These are phyloP conservation scores for Erigeron canadensis DNA, from an alignment of 129 eudicot genomes.

Conservation along the genomic window DNA sequence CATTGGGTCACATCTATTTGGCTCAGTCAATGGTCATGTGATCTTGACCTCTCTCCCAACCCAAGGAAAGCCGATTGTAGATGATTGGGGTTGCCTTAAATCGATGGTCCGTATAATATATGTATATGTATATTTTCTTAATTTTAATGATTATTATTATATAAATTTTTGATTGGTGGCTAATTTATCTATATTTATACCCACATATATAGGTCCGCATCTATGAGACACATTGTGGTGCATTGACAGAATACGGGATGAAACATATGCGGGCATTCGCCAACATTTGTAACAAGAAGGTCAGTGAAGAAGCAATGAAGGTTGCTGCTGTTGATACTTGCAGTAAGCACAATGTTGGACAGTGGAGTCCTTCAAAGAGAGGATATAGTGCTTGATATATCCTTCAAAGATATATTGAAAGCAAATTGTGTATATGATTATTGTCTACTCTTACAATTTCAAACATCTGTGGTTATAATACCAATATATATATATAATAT, in stretches of 20 bases:
- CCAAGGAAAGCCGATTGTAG: constrained; percentile 40
- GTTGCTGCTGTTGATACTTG: constrained; percentile 57
- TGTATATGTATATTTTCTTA: too few relatives aligned
- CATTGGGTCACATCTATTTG: constrained; percentile 57
- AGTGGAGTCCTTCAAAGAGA: constrained; percentile 36
- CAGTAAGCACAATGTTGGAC: constrained; percentile 34
- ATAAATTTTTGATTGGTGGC: too few relatives aligned
- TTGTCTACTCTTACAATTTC: too few relatives aligned
- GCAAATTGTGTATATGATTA: too few relatives aligned
- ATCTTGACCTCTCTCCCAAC: constrained; percentile 32
- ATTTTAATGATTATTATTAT: too few relatives aligned
- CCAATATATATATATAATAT: too few relatives aligned
- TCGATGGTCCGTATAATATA: too few relatives aligned
- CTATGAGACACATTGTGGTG: constrained; percentile 74
- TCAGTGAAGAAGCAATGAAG: constrained; percentile 38
- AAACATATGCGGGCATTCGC: constrained; percentile 88
- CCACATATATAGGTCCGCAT: constrained; percentile 43
- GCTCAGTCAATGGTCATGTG: constrained; percentile 39
- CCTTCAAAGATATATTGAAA: too few relatives aligned
- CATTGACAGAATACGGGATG: constrained; percentile 76
- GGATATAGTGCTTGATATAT: constrained; percentile 64
- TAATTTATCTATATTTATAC: too few relatives aligned
- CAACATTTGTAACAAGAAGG: constrained; percentile 67
- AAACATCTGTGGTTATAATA: too few relatives aligned
- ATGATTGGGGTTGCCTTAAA: constrained; percentile 94